These are phyloP conservation scores for Spizellomyces punctatus DNA, from an alignment of 192 early-diverging fungal genomes.

Conservation along the genomic window DNA sequence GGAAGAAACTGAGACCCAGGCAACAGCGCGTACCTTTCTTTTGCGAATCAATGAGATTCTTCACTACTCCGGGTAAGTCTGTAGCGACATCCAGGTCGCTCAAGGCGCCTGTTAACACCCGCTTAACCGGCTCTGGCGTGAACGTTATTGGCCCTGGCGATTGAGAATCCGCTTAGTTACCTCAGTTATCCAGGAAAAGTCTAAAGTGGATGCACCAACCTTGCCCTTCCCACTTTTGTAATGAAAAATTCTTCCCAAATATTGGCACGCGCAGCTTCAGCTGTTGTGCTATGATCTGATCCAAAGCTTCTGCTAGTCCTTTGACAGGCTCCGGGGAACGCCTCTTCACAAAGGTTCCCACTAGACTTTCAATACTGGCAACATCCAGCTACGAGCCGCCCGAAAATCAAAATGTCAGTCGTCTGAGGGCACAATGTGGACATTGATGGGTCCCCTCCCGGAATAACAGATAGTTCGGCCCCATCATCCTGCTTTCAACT, in stretches of 20 bases:
- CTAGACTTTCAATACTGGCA: not conserved
- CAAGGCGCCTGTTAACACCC: not conserved
- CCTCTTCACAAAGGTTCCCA: not conserved
- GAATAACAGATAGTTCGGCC: too few relatives aligned
- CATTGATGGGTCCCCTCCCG: not conserved
- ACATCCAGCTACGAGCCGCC: not conserved
- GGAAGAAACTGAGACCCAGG: not conserved
- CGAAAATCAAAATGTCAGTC: not conserved
- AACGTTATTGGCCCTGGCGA: too few relatives aligned
- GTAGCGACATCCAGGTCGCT: not conserved
- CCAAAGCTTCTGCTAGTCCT: conserved; percentile 1
- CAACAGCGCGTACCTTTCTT: conserved; percentile 11
- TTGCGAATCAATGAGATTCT: conserved; percentile 10
- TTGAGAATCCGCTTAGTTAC: too few relatives aligned
- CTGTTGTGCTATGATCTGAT: not conserved
- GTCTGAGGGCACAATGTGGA: not conserved
- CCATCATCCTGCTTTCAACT: not conserved
- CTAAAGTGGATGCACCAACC: too few relatives aligned
- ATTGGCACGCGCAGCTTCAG: not conserved
- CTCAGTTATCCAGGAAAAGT: too few relatives aligned
- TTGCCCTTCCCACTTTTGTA: not conserved
- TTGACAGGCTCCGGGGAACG: not conserved
- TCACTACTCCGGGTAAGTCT: conserved; percentile 10
- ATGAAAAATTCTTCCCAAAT: conserved; percentile 4
- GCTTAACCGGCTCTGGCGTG: too few relatives aligned